phyloP scores from a whole-genome alignment of 129 eudicot genomes.

The Arctium lappa region DNA sequence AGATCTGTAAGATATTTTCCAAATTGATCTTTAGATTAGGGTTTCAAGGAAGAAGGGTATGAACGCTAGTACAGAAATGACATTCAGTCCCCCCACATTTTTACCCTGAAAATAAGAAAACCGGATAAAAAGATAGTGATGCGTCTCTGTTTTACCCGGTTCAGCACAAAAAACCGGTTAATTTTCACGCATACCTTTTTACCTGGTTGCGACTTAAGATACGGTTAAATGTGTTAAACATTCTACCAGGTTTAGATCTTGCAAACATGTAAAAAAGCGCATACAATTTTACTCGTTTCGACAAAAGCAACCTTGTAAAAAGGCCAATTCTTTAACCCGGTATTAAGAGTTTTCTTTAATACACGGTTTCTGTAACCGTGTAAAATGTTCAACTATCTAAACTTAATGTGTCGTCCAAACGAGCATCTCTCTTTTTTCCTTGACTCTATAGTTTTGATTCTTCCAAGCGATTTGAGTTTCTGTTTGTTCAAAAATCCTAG shows the following conservation, averaged over 20 bases:
- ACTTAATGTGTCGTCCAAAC: no score
- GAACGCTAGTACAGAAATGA: not conserved
- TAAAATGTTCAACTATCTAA: no score
- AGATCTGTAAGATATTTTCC: constrained; percentile 10
- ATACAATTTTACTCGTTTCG: not conserved
- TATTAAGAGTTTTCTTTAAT: not conserved
- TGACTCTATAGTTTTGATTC: no score
- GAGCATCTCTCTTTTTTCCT: no score
- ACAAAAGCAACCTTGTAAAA: not conserved
- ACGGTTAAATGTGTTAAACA: not conserved
- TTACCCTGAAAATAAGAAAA: not conserved
- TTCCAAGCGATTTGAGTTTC: no score
- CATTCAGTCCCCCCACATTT: not conserved
- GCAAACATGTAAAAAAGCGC: not conserved
- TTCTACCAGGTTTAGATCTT: not conserved
- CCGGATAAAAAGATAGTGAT: not conserved
- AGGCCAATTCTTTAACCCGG: not conserved
- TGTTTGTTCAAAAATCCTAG: no score
- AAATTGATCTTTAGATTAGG: not conserved
- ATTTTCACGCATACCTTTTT: no score
- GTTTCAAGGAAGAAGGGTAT: not conserved
- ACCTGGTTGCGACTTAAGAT: not conserved
- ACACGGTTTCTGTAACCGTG: not conserved
- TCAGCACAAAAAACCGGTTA: not conserved
- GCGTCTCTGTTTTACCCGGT: not conserved